Base-by-base conservation (phyloP, 768 basidiomycete species). In the Boletus edulis region DNA sequence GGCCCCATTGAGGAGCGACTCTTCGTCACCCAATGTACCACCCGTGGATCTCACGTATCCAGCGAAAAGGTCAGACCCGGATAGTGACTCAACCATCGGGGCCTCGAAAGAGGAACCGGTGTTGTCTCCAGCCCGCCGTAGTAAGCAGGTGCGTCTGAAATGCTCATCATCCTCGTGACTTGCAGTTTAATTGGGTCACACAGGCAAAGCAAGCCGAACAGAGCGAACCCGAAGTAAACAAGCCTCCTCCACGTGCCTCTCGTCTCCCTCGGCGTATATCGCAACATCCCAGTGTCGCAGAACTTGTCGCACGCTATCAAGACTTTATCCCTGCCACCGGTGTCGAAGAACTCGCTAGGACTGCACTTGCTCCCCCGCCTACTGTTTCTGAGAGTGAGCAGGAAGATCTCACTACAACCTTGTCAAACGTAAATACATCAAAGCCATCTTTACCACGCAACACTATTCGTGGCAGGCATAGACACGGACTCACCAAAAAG, bases 1-100 rank as follows among this genome's bases (percentile, higher is more conserved):
- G 15, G 14, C 62, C 29, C 49, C 50, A 11, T 35, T 48, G 32
- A 55, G 58, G 44, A 58, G 61, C 11, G 63, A 68, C 22, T 59
- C 55, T n/a, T 63, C 67, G 24, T 37, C 44, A 35, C 20, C 52
- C 15, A 51, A 48, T 14, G 45, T 47, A 13, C 58, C 62, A 5
- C n/a, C 54, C 9, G 48, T 53, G 15, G 51, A 57, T 35, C 50
- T 59, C 27, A 57, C 55, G 12, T 41, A 57, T 15, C 56, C 55
- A 48, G 48, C 51, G 40, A 51, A 65, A 56, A 84, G 79, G 60
- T 80, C 84, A 14, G 91, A 88, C 59, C 75, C 80, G 3, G 91
- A 91, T 42, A 92, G 87, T 62, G 91, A 94, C 65, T 91, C 89
- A 15, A 94, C 91, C 1, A 91, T 94, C 47, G 89, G 84, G 20